Evolutionary conservation across 2,329 filamentous ascomycete species (phyloP).

Genomic region (Ophiostoma montium): DNA sequence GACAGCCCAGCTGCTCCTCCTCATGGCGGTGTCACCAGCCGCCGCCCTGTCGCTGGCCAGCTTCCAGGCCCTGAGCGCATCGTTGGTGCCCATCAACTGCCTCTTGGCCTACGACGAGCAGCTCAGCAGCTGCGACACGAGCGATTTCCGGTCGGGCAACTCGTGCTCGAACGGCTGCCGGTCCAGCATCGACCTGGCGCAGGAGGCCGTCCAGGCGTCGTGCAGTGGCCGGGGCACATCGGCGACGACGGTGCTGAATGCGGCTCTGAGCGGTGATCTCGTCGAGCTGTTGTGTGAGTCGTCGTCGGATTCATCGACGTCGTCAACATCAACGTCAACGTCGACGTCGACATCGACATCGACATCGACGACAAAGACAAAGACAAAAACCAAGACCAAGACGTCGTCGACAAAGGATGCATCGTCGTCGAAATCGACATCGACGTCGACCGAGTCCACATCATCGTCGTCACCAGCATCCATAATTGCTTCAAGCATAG

Average conservation of each 20-base stretch:
- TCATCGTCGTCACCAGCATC: no score
- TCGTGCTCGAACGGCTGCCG: slow-evolving; percentile 26
- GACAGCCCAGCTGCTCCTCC: no score
- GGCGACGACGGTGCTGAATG: slow-evolving; percentile 22
- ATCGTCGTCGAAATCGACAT: background rate
- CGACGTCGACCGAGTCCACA: background rate
- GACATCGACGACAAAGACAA: background rate
- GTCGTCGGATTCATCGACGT: background rate
- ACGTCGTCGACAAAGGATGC: background rate
- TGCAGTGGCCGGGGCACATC: slow-evolving; percentile 42
- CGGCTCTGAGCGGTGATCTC: slow-evolving; percentile 24
- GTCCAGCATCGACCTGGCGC: slow-evolving; percentile 56
- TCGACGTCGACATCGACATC: background rate
- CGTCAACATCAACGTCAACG: background rate
- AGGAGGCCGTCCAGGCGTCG: slow-evolving; percentile 54
- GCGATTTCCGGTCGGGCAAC: slow-evolving; percentile 26
- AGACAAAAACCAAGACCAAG: background rate
- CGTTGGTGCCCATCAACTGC: slow-evolving; percentile 24
- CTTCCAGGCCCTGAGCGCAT: slow-evolving; percentile 26
- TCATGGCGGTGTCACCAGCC: slow-evolving; percentile 11
- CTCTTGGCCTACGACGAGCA: slow-evolving; percentile 28
- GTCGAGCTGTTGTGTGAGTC: slow-evolving; percentile 22
- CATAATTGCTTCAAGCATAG: no score
- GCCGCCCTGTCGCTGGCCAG: slow-evolving; percentile 24
- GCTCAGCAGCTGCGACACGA: slow-evolving; percentile 22